Percentiles rank a stretch among this genome's conserved stretches.
These are phyloP conservation scores for Comarum palustre DNA, from an alignment of 306 rosid genomes.

Conservation along the genomic window DNA sequence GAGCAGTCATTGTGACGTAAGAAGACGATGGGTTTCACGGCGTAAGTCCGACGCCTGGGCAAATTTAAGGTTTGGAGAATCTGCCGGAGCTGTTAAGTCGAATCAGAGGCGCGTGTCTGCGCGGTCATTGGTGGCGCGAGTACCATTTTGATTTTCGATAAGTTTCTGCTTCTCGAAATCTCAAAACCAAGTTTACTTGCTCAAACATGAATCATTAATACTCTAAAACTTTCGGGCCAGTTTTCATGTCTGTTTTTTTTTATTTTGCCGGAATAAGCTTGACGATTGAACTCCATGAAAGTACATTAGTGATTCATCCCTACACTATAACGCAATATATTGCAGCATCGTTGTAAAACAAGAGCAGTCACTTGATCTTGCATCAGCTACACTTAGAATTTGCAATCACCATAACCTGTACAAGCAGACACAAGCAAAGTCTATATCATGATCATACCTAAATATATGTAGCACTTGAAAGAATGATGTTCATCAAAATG, in stretches of 20 bases:
- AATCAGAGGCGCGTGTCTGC: no score
- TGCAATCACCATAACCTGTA: slow-evolving; percentile 8
- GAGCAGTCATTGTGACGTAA: neutral
- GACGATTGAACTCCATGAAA: neutral
- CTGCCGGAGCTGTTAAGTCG: neutral
- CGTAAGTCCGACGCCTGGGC: neutral
- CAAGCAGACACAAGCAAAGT: neutral
- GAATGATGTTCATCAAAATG: neutral
- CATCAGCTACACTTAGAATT: neutral
- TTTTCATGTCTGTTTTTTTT: neutral
- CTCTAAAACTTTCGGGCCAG: no score
- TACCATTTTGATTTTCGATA: no score
- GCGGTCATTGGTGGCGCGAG: no score
- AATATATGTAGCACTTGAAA: neutral
- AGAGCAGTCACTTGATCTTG: neutral
- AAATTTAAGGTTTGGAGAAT: neutral
- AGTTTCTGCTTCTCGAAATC: no score
- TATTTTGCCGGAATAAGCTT: neutral
- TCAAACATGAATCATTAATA: no score
- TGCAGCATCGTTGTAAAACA: neutral
- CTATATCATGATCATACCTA: neutral
- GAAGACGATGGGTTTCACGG: neutral
- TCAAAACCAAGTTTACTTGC: no score
- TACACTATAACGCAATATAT: neutral
- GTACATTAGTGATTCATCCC: neutral